phyloP scores from a whole-genome alignment of 2,329 filamentous ascomycete species.

The Ophiostoma sp. region DNA sequence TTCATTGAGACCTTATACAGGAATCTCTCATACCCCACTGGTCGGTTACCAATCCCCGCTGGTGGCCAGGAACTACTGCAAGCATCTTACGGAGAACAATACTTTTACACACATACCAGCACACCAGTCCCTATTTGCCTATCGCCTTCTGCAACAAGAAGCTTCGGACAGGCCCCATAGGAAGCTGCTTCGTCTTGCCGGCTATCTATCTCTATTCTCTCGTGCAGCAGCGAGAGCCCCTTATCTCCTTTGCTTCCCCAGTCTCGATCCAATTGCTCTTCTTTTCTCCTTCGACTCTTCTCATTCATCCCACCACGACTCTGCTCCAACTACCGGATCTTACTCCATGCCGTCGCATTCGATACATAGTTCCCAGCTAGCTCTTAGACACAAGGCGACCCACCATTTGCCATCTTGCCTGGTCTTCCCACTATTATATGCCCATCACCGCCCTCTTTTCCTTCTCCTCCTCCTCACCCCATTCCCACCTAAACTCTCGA shows the following conservation, averaged over 20 bases:
- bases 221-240: not conserved
- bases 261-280: not conserved
- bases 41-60: not conserved
- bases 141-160: not conserved
- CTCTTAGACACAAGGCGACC: conserved; percentile 1
- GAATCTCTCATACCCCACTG: not conserved
- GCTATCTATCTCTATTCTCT: not conserved
- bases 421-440: not conserved
- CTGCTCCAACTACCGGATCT: not conserved
- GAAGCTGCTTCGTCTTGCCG: not conserved
- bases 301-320: not conserved
- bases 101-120: not conserved
- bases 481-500: conserved; percentile 13
- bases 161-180: not conserved
- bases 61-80: not conserved
- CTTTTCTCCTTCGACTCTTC: not conserved
- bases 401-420: not conserved
- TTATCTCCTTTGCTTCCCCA: not conserved
- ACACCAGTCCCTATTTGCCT: not conserved
- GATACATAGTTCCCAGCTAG: not conserved
- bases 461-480: conserved; percentile 15
- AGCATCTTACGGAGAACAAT: not conserved
- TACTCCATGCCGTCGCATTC: not conserved
- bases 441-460: not conserved
- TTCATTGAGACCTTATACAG: not conserved